Base-by-base conservation (phyloP, 352 stramenopile genomes). In the Phytopythium chamaehyphon region DNA sequence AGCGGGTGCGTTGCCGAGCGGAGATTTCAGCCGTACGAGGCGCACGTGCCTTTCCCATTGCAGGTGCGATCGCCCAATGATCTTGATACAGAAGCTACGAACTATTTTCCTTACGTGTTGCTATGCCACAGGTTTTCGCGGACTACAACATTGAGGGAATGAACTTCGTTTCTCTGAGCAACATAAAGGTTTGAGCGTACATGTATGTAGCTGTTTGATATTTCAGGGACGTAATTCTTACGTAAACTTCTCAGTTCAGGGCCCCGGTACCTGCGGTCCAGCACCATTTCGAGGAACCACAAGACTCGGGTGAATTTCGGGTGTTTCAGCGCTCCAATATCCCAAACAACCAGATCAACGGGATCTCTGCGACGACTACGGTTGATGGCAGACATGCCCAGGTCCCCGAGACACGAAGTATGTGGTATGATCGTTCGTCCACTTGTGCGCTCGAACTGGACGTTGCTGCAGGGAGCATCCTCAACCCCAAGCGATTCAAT, bases 111-210 rank as follows among this genome's bases (percentile, higher is more conserved):
- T n/a, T n/a, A n/a, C n/a, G 21, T 47, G 26, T 26, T 39, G 47
- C 54, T 1, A 36, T 48, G 33, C 21, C 28, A 10, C 33, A 94
- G 78, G 70, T 93, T 6, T 96, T 96, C 70, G 84, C 88, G 1
- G 89, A 97, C 59, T 95, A 96, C 67, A 90, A 93, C 36, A 94
- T 97, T 28, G 87, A 95, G 74, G 89, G 89, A n/a, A 96, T 96
- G 85, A 96, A 90, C 58, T 69, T 72, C 10, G 57, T 96, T 19
- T 73, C 83, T 47, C 59, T 96, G 15, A 66, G 66, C 21, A 77
- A 91, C 36, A 66, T 81, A 35, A 90, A 83, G 61, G 76, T 90
- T 61, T 26, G 54, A 33, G 8, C 10, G n/a, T 7, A 28, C n/a
- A 21, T 3, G 14, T 15, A 8, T 33, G 14, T n/a, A 26, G 8